phyloP scores from a whole-genome alignment of 805 yeast genomes.

The Candida cerambycidarum region DNA sequence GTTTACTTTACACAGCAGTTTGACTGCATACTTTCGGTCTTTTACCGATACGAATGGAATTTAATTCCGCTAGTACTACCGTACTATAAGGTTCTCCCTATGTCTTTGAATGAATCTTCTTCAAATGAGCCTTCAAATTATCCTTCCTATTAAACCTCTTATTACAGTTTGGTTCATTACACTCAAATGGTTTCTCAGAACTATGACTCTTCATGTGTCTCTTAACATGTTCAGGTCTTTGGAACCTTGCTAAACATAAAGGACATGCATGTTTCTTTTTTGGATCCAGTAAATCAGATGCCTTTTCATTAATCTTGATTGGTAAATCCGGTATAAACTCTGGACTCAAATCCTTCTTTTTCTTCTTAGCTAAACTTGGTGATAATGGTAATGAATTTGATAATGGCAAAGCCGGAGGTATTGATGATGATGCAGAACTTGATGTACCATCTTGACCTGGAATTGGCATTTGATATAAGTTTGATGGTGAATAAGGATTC shows the following conservation, averaged over 20 bases:
- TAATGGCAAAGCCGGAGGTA: not conserved
- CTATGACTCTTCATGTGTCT: slow-evolving; percentile 61
- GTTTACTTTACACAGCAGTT: too few species aligned
- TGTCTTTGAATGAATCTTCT: slow-evolving; percentile 49
- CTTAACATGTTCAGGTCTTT: slow-evolving; percentile 71
- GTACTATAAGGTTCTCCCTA: too few species aligned
- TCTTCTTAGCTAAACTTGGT: not conserved
- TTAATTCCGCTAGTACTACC: too few species aligned
- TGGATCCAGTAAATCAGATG: slow-evolving; percentile 26
- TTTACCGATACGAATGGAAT: too few species aligned
- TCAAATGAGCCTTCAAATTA: slow-evolving; percentile 59
- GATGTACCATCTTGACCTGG: slow-evolving; percentile 8
- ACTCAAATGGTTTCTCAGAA: slow-evolving; percentile 55
- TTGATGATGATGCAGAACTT: slow-evolving; percentile 1
- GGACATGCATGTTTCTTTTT: slow-evolving; percentile 67
- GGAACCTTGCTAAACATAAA: slow-evolving; percentile 59
- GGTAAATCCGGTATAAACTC: slow-evolving; percentile 17
- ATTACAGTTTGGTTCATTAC: slow-evolving; percentile 52
- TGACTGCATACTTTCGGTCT: too few species aligned
- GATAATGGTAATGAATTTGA: not conserved
- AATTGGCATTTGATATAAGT: slow-evolving; percentile 6
- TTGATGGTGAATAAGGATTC: slow-evolving; percentile 13
- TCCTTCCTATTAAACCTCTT: slow-evolving; percentile 60
- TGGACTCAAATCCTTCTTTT: slow-evolving; percentile 13
- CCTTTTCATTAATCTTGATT: slow-evolving; percentile 15